Evolutionary conservation across 495 filamentous ascomycete species (phyloP), one percentile per base, ranked within the genome.

Genomic region (Aspergillus baeticus): DNA sequence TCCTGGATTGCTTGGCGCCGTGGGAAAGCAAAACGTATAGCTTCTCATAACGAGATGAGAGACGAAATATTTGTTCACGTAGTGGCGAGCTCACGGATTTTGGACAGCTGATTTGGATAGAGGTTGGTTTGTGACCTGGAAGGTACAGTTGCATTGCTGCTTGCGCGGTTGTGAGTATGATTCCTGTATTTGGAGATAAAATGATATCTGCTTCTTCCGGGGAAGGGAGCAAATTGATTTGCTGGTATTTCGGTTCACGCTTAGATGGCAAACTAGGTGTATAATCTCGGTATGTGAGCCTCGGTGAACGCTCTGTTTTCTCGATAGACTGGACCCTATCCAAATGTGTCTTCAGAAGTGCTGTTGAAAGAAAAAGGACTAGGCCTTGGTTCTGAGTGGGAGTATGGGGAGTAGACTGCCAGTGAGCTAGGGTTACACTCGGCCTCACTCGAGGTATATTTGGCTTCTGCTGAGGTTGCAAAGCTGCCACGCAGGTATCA

Each of bases 101-200:
- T 18, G 51, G 42, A 0, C 22, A 38, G 26, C 38, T 50, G 0
- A 48, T 26, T 51, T 58, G 18, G 3, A 56, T 20, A 8, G 54
- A 64, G 7, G 26, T 54, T 20, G 63, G 54, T 23, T 51, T 68
- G 45, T 84, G 77, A 1, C 87, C 89, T 0, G 90, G 89, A 0
- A 90, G 73, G 26, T 77, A 69, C 44, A 79, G 78, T 62, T 96
- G 91, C 31, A 87, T 89, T 46, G 89, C 82, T 58, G 85, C 83
- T 58, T 92, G 84, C 6, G 91, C 74, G 1, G 85, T 89, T 10
- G 89, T 89, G 6, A 87, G 63, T 10, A 95, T 63, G 13, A 96
- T 71, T 1, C 88, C 90, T 0, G 82, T 87, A 2, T 74, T 73
- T 0, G 90, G 85, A 0, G 90, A 91, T 41, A 92, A 58, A 29